These are phyloP conservation scores for Mycosarcoma maydis DNA, from an alignment of 1,284 basidiomycete genomes.

Conservation along the genomic window DNA sequence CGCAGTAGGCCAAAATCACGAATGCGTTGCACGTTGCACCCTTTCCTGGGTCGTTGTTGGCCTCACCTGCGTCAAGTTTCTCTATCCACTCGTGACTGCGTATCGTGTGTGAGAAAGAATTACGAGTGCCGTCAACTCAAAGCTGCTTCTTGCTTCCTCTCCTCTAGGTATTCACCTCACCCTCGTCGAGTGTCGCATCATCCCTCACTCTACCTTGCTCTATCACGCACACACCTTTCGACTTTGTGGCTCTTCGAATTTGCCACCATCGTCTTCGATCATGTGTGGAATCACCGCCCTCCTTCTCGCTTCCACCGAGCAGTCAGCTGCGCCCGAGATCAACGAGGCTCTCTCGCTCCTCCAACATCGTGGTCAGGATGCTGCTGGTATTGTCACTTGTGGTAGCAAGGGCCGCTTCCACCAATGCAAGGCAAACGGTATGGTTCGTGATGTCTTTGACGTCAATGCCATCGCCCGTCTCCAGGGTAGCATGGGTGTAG, in stretches of 20 bases:
- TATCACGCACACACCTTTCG: neutral
- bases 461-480: conserved; percentile 79
- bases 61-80: too few species aligned
- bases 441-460: conserved; percentile 99
- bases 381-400: conserved; percentile 96
- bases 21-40: neutral
- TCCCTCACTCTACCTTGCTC: neutral
- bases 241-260: neutral
- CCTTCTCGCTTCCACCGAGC: conserved; percentile 54
- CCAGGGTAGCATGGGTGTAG: conserved; percentile 94
- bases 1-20: neutral
- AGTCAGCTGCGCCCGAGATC: conserved; percentile 61
- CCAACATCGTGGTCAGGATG: conserved; percentile 82
- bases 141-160: conserved; percentile 20
- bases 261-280: conserved; percentile 1
- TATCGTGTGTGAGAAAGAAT: neutral
- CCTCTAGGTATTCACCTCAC: conserved; percentile 40
- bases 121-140: neutral
- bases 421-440: conserved; percentile 99
- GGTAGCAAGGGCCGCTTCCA: conserved; percentile 93
- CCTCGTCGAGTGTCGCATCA: conserved; percentile 18
- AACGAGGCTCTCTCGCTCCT: conserved; percentile 66
- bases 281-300: conserved; percentile 67
- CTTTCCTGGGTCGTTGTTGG: neutral
- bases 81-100: neutral